These are phyloP conservation scores for Ettlia oleoabundans DNA, from an alignment of 139 green algal genomes.

Conservation along the genomic window DNA sequence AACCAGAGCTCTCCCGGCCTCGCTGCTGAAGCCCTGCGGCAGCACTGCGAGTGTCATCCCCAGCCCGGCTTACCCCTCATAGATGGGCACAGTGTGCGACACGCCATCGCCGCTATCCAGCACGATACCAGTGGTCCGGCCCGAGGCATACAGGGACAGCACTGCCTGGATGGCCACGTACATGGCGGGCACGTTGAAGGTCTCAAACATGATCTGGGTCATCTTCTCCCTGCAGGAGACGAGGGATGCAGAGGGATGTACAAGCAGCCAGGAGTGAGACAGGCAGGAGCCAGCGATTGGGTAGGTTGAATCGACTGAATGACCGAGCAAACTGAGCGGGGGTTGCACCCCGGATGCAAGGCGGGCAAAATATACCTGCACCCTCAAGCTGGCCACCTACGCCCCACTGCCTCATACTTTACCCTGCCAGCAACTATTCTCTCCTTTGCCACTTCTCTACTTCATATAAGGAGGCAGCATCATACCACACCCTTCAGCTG, in stretches of 20 bases:
- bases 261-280: neutral
- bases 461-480: no score
- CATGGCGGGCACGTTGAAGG: conserved; percentile 97
- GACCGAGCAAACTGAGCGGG: no score
- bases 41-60: no score
- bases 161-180: conserved; percentile 98
- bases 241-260: neutral
- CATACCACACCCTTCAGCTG: no score
- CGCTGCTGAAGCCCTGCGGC: neutral
- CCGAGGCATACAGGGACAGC: conserved; percentile 97
- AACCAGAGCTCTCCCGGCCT: neutral
- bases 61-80: conserved; percentile 75
- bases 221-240: conserved; percentile 68
- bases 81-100: conserved; percentile 98
- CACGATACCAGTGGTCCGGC: conserved; percentile 98
- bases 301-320: no score
- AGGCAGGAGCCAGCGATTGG: no score
- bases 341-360: no score
- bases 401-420: no score
- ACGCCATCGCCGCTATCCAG: conserved; percentile 98
- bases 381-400: no score
- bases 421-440: no score
- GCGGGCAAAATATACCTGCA: no score
- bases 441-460: no score
- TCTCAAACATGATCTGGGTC: conserved; percentile 99